Base-by-base conservation (phyloP, 192 early-diverging fungal genomes). In the Pilaira anomala region DNA sequence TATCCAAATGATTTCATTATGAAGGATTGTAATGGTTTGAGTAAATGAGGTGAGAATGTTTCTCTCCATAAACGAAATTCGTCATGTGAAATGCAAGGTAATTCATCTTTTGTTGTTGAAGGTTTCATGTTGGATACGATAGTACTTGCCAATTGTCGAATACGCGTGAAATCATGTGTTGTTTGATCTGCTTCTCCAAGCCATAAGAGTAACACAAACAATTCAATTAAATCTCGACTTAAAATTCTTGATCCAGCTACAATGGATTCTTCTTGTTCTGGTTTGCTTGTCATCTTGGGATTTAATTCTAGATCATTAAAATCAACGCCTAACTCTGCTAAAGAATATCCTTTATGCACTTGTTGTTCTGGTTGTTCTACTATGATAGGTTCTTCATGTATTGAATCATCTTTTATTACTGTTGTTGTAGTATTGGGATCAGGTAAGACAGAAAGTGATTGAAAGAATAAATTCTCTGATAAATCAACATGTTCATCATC, bases 1-100 rank as follows among this genome's bases (percentile, higher is more conserved):
- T 77, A 75, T 7, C 72, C 59, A 48, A 84, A 84, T 28, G 69
- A 52, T 18, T 33, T 72, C 13, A 77, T 77, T 21, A 84, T 70
- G 49, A 80, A 84, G 4, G 63, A 67, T 16, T 76, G 66, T 7
- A 80, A 51, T 1, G 72, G 49, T 16, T 71, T 52, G 45, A 80
- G 79, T 6, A 84, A 30, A 62, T 76, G 63, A 7, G 83, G 83
- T 0, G 71, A 60, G 60, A 76, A 75, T 1, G 71, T 66, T 3
- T 50, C 13, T 21, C 59, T 62, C 74, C 74, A 76, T 12, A n/a
- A 6, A n/a, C 29, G 2, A 51, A 75, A 70, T 0, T 13, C 45
- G 24, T 46, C 7, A 12, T 26, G 24, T 0, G 69, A 71, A 1
- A 65, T 55, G 8, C 42, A 45, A 9, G 7, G 48, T 30, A 22